phyloP scores from a whole-genome alignment of 2,329 filamentous ascomycete species.

The Trichoderma koningiopsis region DNA sequence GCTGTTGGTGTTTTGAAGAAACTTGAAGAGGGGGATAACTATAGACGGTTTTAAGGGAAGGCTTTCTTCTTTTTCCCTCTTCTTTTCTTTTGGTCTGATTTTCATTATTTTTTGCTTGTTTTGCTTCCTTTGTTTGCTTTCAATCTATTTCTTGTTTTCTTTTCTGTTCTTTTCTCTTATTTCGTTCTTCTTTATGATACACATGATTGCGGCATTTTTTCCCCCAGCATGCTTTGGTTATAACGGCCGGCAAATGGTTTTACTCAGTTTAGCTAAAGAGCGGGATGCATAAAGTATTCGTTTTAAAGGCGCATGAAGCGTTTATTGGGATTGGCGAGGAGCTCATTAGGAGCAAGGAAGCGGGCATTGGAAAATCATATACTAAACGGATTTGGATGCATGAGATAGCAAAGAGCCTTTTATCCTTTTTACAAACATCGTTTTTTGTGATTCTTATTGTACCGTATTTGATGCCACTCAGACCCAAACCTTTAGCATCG shows the following conservation, averaged over 20 bases:
- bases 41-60: slow-evolving; percentile 38
- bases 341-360: neutral
- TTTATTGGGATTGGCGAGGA: neutral
- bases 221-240: neutral
- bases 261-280: neutral
- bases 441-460: neutral
- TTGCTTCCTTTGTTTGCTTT: neutral
- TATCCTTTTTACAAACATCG: neutral
- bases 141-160: neutral
- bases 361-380: neutral
- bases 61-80: neutral
- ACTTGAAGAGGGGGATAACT: slow-evolving; percentile 49
- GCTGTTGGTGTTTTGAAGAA: slow-evolving; percentile 55
- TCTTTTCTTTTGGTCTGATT: neutral
- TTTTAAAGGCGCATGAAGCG: neutral
- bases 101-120: neutral
- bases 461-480: neutral
- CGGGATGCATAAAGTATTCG: neutral
- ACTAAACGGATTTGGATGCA: neutral
- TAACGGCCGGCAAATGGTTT: neutral
- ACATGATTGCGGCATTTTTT: neutral
- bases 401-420: neutral
- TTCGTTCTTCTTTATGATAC: neutral
- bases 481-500: neutral
- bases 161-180: neutral